phyloP scores from a whole-genome alignment of 2,329 filamentous ascomycete species.

The Fusarium nygamai region DNA sequence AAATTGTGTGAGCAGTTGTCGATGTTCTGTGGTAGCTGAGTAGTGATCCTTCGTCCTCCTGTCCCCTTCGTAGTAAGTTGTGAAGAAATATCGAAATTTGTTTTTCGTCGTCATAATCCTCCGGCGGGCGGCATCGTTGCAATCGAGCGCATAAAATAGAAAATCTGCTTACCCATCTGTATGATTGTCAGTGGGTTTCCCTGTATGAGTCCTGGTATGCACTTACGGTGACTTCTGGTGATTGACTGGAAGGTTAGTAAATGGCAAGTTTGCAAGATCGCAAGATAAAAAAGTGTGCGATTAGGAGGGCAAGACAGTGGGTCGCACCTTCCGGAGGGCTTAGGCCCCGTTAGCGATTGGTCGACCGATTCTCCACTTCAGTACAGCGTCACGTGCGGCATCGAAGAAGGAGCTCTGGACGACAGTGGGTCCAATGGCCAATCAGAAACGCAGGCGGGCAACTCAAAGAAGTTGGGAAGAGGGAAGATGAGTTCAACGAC shows the following conservation, averaged over 20 bases:
- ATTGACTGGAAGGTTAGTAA: constrained; percentile 55
- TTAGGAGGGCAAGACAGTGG: constrained; percentile 50
- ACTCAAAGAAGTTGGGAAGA: constrained; percentile 26
- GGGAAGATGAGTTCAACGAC: constrained; percentile 28
- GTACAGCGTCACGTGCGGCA: constrained; percentile 35
- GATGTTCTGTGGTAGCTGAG: background rate
- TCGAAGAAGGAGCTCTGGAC: background rate
- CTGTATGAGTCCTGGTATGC: constrained; percentile 44
- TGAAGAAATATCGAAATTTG: constrained; percentile 34
- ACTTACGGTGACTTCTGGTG: constrained; percentile 62
- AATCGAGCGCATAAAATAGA: constrained; percentile 34
- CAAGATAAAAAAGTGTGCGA: constrained; percentile 54
- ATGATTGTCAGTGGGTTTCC: constrained; percentile 50
- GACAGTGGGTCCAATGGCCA: constrained; percentile 22
- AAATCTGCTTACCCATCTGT: constrained; percentile 70
- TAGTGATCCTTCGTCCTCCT: constrained; percentile 7
- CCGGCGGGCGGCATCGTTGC: constrained; percentile 39
- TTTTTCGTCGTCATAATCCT: constrained; percentile 30
- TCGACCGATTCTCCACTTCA: constrained; percentile 22
- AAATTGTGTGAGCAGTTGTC: background rate
- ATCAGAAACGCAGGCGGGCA: constrained; percentile 32
- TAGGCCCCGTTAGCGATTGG: constrained; percentile 51
- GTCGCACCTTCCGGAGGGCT: constrained; percentile 49
- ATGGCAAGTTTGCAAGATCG: constrained; percentile 52
- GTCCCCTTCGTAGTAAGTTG: background rate